Percentiles rank a stretch among this genome's conserved stretches.
These are phyloP conservation scores for Petunia axillaris DNA, from an alignment of 257 asterid genomes.

Conservation along the genomic window DNA sequence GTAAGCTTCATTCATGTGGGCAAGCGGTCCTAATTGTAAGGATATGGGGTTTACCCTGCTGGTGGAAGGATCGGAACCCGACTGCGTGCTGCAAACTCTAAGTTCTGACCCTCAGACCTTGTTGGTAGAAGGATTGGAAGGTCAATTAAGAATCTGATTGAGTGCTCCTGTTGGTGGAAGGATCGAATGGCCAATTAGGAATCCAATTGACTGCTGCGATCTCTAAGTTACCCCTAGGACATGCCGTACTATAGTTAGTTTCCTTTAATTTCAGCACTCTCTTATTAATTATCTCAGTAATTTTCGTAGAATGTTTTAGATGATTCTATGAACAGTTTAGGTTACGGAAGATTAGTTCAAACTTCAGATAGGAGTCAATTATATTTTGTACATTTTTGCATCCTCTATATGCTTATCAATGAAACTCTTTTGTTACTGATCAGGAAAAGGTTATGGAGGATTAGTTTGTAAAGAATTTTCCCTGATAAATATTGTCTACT, in stretches of 20 bases:
- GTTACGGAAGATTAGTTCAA: too few species aligned
- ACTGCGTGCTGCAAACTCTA: not conserved
- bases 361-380: too few species aligned
- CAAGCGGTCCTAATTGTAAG: conserved; percentile 1
- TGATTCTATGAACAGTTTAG: not conserved
- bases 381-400: too few species aligned
- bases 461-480: not conserved
- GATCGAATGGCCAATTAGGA: conserved; percentile 6
- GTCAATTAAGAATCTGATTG: not conserved
- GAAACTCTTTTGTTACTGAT: too few species aligned
- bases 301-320: not conserved
- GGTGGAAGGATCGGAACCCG: not conserved
- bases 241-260: not conserved
- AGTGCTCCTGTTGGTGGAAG: not conserved
- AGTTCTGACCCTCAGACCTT: not conserved
- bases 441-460: not conserved
- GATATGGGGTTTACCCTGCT: not conserved
- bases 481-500: not conserved
- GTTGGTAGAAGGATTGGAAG: not conserved
- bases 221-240: not conserved
- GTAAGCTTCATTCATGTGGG: not conserved
- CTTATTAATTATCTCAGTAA: conserved; percentile 3
- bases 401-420: too few species aligned
- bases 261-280: not conserved
- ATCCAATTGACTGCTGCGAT: not conserved